These are phyloP conservation scores for Meyerozyma carpophila DNA, from an alignment of 1,139 yeast species.

Conservation along the genomic window DNA sequence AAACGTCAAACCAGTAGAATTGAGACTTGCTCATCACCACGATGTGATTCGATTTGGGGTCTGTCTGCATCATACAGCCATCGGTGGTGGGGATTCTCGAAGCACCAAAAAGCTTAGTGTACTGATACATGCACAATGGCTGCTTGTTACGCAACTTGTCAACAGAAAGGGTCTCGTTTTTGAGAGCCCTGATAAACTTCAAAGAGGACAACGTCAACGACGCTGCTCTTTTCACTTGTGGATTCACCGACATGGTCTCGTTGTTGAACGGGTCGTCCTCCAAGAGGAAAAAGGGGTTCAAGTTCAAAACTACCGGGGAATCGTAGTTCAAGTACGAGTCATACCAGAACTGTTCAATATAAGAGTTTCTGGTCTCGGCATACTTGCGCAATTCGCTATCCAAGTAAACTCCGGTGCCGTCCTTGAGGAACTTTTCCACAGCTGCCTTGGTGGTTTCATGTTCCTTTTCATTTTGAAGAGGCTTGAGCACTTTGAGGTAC, in stretches of 20 bases:
- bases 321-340: conserved; percentile 84
- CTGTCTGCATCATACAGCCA: conserved; percentile 85
- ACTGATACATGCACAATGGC: conserved; percentile 85
- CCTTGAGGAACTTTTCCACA: conserved; percentile 51
- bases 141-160: conserved; percentile 62
- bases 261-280: conserved; percentile 89
- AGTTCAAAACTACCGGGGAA: conserved; percentile 80
- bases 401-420: conserved; percentile 54
- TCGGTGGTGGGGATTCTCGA: conserved; percentile 73
- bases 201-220: conserved; percentile 72
- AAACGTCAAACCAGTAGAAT: conserved; percentile 90
- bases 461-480: conserved; percentile 71
- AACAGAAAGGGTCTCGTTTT: conserved; percentile 70
- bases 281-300: conserved; percentile 80
- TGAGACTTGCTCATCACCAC: conserved; percentile 84
- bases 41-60: conserved; percentile 67
- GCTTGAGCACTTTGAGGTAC: conserved; percentile 63
- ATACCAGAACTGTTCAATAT: conserved; percentile 91
- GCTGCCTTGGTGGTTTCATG: conserved; percentile 56
- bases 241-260: conserved; percentile 46
- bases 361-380: conserved; percentile 61
- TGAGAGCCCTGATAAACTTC: conserved; percentile 72
- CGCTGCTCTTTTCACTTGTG: conserved; percentile 78
- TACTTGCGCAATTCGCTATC: conserved; percentile 62
- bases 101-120: conserved; percentile 78